Evolutionary conservation across 768 basidiomycete species (phyloP), one percentile per base, ranked within the genome.

Genomic region (Boletus reticulatus): DNA sequence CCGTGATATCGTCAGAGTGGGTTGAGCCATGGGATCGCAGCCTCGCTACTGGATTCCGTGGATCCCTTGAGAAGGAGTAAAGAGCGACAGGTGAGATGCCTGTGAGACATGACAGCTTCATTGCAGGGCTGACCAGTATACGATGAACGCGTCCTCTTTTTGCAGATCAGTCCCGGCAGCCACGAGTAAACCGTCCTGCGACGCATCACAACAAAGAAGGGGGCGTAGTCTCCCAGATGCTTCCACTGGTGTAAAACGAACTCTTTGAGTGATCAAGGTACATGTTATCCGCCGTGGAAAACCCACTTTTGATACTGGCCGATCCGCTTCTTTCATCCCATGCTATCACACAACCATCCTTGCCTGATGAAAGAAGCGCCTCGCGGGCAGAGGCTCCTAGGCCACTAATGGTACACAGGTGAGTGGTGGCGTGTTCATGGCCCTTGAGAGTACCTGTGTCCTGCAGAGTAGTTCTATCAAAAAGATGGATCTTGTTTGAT

Each of bases 1-100:
- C 77, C 0, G 94, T 96, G 53, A 98, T 84, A 65, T 98, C 94
- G 70, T 98, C 94, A 4, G 94, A 95, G 66, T 98, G 94, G 0
- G 92, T 93, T 4, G 89, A 91, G 4, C 82, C 75, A 70, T 97
- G 94, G n/a, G 75, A 77, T 32, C 90, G 84, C 2, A 92, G 66
- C 5, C 88, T 88, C 1, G 80, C 77, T 2, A 76, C 78, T 11
- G 92, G 84, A 51, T 84, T 83, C n/a, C 94, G 83, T 19, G 88
- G 87, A 69, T 98, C 94, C 92, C 92, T 94, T 64, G 44, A 48
- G 9, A 24, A 24, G 44, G 29, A n/a, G 12, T 9, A 19, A 29
- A 29, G 49, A 54, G 43, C 31, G 16, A 54, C 45, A n/a, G n/a
- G n/a, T 50, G 13, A 53, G 22, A 4, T 24, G 46, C n/a, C 43